phyloP scores from a whole-genome alignment of 2,329 filamentous ascomycete genomes.

The Cladosporium halotolerans region DNA sequence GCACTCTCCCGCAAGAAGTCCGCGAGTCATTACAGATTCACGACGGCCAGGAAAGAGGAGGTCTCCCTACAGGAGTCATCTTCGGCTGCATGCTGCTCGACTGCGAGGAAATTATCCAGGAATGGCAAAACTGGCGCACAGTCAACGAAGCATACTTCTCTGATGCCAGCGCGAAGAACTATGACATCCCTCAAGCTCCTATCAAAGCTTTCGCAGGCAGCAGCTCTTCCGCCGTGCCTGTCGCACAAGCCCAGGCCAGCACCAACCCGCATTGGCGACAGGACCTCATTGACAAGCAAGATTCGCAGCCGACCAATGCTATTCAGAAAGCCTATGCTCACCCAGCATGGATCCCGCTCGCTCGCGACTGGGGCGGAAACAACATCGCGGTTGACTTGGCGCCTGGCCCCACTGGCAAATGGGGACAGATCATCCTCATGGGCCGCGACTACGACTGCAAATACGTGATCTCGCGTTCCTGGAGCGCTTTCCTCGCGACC shows the following conservation, averaged over 20 bases:
- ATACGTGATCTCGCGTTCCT: conserved; percentile 90
- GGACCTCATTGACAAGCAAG: conserved; percentile 75
- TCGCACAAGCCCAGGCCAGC: conserved; percentile 35
- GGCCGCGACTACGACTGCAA: conserved; percentile 98
- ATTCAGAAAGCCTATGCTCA: conserved; percentile 93
- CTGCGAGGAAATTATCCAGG: conserved; percentile 95
- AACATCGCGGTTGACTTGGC: conserved; percentile 90
- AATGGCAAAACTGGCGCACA: conserved; percentile 93
- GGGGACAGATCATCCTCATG: conserved; percentile 95
- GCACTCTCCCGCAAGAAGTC: conserved; percentile 85
- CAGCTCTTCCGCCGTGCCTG: conserved; percentile 48
- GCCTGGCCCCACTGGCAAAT: conserved; percentile 80
- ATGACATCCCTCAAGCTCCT: conserved; percentile 57
- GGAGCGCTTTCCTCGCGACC: conserved; percentile 77
- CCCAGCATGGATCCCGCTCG: conserved; percentile 89
- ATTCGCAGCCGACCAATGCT: conserved; percentile 77
- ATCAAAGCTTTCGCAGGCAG: conserved; percentile 64
- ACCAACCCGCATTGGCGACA: conserved; percentile 62
- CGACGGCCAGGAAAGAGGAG: conserved; percentile 94
- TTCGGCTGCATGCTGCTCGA: conserved; percentile 94
- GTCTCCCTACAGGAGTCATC: conserved; percentile 82
- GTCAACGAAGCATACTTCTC: conserved; percentile 86
- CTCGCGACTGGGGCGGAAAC: conserved; percentile 97
- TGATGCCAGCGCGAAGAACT: conserved; percentile 42
- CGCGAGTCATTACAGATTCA: conserved; percentile 86